Evolutionary conservation across 257 asterid species (phyloP).

Genomic region (Ilex asprella): DNA sequence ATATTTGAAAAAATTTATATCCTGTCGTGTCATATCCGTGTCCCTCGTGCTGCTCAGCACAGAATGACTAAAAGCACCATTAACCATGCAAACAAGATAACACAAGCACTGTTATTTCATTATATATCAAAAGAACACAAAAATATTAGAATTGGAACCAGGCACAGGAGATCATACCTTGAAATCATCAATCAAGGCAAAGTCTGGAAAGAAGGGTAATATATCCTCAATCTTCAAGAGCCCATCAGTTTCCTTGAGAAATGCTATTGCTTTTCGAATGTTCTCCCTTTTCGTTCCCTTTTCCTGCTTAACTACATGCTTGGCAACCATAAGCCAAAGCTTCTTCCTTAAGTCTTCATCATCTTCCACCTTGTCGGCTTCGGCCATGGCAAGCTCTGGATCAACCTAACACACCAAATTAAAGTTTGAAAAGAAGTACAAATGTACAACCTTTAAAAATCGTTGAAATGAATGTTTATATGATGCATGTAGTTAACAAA

Average conservation of each 20-base stretch:
- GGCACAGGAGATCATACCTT: conserved; percentile 33
- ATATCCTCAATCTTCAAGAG: conserved; percentile 95
- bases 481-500: too few species aligned
- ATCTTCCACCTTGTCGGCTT: conserved; percentile 98
- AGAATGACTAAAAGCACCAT: too few species aligned
- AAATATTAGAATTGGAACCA: not conserved
- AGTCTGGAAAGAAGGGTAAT: conserved; percentile 94
- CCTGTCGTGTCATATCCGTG: too few species aligned
- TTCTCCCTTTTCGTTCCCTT: conserved; percentile 98
- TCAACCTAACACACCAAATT: conserved; percentile 53
- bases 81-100: too few species aligned
- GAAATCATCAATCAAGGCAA: conserved; percentile 92
- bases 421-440: conserved; percentile 5
- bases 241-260: conserved; percentile 97
- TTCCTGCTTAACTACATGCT: conserved; percentile 91
- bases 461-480: conserved; percentile 22
- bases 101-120: too few species aligned
- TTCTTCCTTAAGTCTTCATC: conserved; percentile 94
- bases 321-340: conserved; percentile 98
- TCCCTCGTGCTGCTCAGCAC: too few species aligned
- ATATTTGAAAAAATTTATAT: too few species aligned
- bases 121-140: too few species aligned
- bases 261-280: conserved; percentile 93
- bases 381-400: conserved; percentile 99
- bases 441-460: conserved; percentile 58